A percentile compares a stretch with the other conserved stretches of the same genome.
Evolutionary conservation across 2,329 filamentous ascomycete genomes (phyloP).

Genomic region (Neodidymelliopsis sp.): DNA sequence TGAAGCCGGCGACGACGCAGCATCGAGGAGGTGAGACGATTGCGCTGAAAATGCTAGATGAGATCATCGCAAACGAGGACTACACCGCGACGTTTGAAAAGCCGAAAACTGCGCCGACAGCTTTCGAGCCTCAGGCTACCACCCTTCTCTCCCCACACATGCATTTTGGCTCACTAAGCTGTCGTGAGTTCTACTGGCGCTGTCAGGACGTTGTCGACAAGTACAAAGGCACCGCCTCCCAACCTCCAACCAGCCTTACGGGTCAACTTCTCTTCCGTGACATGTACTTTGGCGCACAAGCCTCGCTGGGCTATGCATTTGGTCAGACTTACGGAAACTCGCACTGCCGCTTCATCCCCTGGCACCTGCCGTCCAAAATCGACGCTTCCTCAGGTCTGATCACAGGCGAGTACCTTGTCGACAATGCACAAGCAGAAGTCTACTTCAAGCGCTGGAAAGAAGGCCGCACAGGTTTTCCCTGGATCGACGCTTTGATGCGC

Average conservation of each 20-base stretch:
- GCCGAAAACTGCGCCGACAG: constrained; percentile 76
- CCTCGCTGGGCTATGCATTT: constrained; percentile 69
- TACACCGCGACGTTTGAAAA: constrained; percentile 80
- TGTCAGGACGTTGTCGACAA: constrained; percentile 67
- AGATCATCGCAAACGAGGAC: constrained; percentile 67
- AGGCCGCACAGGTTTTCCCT: constrained; percentile 77
- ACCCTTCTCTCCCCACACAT: constrained; percentile 76
- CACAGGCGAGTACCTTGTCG: constrained; percentile 69
- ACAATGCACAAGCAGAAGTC: constrained; percentile 66
- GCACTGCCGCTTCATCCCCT: constrained; percentile 76
- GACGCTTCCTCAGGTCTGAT: constrained; percentile 54
- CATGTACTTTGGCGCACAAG: constrained; percentile 84
- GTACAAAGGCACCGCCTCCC: constrained; percentile 63
- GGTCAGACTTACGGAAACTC: constrained; percentile 70
- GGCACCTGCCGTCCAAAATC: constrained; percentile 74
- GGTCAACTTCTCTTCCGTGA: constrained; percentile 80
- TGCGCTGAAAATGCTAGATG: constrained; percentile 65
- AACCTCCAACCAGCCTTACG: constrained; percentile 71
- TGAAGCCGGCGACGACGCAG: constrained; percentile 66
- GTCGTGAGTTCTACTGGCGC: constrained; percentile 76
- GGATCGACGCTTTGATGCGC: constrained; percentile 82
- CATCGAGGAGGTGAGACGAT: constrained; percentile 75
- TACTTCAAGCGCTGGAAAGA: constrained; percentile 74
- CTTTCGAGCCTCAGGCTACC: constrained; percentile 75
- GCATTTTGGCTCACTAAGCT: constrained; percentile 77